Conservation (phyloP, 176 grass and related monocot genomes). For the Eragrostis curvula region DNA sequence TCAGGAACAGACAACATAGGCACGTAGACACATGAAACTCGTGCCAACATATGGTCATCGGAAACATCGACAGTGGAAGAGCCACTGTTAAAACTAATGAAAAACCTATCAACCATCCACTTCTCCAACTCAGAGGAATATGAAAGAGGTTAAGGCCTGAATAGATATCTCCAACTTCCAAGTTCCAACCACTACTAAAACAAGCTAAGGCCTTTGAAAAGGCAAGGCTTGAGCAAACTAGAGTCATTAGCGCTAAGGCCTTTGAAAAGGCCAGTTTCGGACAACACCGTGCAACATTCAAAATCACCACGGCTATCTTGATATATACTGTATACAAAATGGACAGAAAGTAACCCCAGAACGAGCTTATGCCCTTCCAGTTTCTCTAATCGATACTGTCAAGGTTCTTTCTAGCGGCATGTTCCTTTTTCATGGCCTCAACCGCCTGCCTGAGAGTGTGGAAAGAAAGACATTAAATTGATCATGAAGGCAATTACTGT, state of each 20-base stretch:
- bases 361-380: not conserved
- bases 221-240: not conserved
- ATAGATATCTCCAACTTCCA: no score
- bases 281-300: not conserved
- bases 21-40: no score
- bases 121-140: no score
- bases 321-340: not conserved
- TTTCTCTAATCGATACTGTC: conserved; percentile 8
- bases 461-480: not conserved
- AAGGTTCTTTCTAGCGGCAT: not conserved
- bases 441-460: conserved; percentile 21
- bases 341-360: not conserved
- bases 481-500: not conserved
- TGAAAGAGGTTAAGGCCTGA: no score
- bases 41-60: no score
- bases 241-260: not conserved
- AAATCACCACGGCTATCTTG: not conserved
- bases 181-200: not conserved
- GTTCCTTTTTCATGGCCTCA: conserved; percentile 26
- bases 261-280: not conserved
- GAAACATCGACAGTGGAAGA: no score
- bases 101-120: no score
- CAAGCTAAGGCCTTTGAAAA: not conserved
- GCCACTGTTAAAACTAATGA: no score
- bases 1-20: no score